phyloP scores from a whole-genome alignment of 1,284 basidiomycete species.

The Ceratobasidium sp. region DNA sequence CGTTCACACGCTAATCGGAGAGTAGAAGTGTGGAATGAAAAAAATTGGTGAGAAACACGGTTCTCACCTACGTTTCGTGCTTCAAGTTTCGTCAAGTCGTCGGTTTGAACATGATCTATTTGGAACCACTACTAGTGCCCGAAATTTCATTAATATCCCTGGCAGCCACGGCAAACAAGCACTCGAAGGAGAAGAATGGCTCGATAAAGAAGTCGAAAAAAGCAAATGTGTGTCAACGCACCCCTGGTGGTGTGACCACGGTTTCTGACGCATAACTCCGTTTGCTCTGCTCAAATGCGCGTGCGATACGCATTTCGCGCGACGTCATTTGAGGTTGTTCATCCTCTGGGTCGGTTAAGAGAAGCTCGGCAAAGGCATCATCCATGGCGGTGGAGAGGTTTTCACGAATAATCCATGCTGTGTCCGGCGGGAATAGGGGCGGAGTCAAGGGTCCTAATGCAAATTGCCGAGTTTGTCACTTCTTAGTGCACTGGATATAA shows the following conservation, averaged over 20 bases:
- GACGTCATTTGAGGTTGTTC: constrained; percentile 22
- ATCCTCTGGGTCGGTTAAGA: constrained; percentile 41
- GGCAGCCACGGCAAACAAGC: neutral
- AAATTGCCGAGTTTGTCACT: constrained; percentile 24
- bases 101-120: constrained; percentile 23
- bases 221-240: constrained; percentile 37
- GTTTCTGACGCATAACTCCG: constrained; percentile 48
- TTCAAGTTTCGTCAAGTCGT: constrained; percentile 32
- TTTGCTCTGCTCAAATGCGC: constrained; percentile 51
- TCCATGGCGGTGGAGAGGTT: constrained; percentile 38
- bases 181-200: constrained; percentile 12
- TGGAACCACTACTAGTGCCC: constrained; percentile 34
- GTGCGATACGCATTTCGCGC: constrained; percentile 50
- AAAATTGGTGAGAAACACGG: no score
- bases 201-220: constrained; percentile 11
- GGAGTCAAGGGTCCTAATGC: constrained; percentile 7
- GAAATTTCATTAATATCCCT: no score
- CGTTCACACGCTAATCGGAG: no score
- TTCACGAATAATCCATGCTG: constrained; percentile 32
- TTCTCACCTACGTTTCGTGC: constrained; percentile 34
- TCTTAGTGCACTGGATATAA: constrained; percentile 17
- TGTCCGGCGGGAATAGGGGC: constrained; percentile 20
- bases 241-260: constrained; percentile 48
- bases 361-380: constrained; percentile 34
- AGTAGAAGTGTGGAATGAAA: no score